Evolutionary conservation across 2,329 filamentous ascomycete species (phyloP), one percentile per base, ranked within the genome.

Genomic region (Gremmenia infestans): DNA sequence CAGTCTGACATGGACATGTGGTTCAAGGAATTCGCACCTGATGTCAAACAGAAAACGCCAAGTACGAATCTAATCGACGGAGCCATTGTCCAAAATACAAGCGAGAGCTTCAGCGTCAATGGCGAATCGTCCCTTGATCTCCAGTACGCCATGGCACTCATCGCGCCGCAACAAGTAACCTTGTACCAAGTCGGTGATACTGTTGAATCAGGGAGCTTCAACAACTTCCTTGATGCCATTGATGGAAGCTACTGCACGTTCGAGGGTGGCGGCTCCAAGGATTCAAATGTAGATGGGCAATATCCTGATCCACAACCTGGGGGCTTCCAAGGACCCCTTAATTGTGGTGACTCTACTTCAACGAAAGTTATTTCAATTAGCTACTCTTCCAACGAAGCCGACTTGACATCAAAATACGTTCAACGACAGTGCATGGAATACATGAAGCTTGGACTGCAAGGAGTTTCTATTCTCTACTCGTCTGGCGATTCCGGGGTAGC

Each of bases 291-390:
- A 23, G 73, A 75, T 59, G 72, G 67, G 4, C 58, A 67, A 52
- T 74, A 72, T 57, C 72, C 70, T 3, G 68, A 71, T 55, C 56
- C 32, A 19, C 42, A 46, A 5, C 59, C 55, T 17, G 67, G 54
- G 60, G 68, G 57, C 61, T 78, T 74, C 59, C 67, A 72, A 47
- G 72, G 72, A 5, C 57, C 70, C n/a, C 67, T 74, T 54, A 70
- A 73, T 53, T 81, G 79, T 65, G 78, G 79, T 42, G 69, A 64
- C 3, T 74, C 71, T 51, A 60, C 69, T 4, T 65, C 76, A 5
- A 76, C 80, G 3, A 81, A 82, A 56, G 80, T 83, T 57, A 77
- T 82, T 53, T 78, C 74, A 23, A 78, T 79, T 17, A 79, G 76
- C 23, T 84, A 83, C 66, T 74, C 74, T 14, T 76, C 78, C 11